Evolutionary conservation across 345 rosid species (phyloP), one percentile per base, ranked within the genome.

Genomic region (Brassica rapa): DNA sequence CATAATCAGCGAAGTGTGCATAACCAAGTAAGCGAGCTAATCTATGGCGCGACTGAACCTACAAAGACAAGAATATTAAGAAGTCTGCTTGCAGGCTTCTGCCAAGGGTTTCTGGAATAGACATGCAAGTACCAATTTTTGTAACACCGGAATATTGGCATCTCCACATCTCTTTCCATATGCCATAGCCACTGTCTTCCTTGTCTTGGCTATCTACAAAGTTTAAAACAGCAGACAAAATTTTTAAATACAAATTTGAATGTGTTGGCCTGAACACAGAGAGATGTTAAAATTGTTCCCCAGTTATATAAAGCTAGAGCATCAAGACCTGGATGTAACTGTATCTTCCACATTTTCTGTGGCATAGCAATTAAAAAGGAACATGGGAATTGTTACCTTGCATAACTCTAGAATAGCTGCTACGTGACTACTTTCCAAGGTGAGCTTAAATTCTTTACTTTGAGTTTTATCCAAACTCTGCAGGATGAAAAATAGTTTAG

Each of bases 11-110:
- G 62, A 87, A 94, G 83, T 88, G 92, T 71, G 94, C 84, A 87
- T 89, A 88, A 71, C 94, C 99, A 83, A 92, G 88, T 68, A 92
- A 78, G 55, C 96, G 86, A 79, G 97, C 96, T 82, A 88, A 81
- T 79, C 88, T 94, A 73, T 92, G 98, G 77, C 99, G 99, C 62
- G 85, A 77, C 61, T 91, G 91, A 53, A 92, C 96, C 99, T 94
- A 78, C 69, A 80, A 69, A 75, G 46, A 60, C 33, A 24, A 64
- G 81, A 61, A 70, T 11, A 67, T 25, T 25, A 66, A 25, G n/a
- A 72, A 59, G 64, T 35, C 61, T 61, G 69, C 66, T 2, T 2
- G 6, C 55, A 66, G 74, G 68, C 72, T 75, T 64, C 68, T 57
- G 46, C 41, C 59, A 68, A 39, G 39, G 49, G 32, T 29, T 29